A percentile compares a stretch with the other conserved stretches of the same genome.
These are phyloP conservation scores for Diplodia mutila DNA, from an alignment of 2,329 filamentous ascomycete species.

Conservation along the genomic window DNA sequence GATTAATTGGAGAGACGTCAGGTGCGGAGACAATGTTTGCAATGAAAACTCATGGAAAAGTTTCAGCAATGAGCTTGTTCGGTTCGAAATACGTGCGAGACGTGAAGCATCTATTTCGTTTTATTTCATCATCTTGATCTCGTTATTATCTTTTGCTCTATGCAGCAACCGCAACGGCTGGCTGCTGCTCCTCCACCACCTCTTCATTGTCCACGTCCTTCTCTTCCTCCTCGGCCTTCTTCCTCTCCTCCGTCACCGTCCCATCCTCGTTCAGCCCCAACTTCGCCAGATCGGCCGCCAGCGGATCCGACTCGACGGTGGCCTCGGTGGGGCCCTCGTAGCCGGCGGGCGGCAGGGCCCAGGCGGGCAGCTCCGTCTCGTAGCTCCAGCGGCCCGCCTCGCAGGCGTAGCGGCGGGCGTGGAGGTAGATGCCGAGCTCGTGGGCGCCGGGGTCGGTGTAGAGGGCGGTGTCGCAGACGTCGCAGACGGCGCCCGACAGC, in stretches of 20 bases:
- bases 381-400: conserved; percentile 84
- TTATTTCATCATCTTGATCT: neutral
- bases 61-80: neutral
- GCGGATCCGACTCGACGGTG: conserved; percentile 52
- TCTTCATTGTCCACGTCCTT: no score
- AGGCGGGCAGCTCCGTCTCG: conserved; percentile 78
- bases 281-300: conserved; percentile 49
- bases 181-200: neutral
- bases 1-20: neutral
- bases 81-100: neutral
- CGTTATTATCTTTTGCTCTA: neutral
- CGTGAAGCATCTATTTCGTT: neutral
- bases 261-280: conserved; percentile 31
- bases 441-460: conserved; percentile 92
- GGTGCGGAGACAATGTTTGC: neutral
- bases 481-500: conserved; percentile 83
- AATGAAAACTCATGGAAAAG: neutral
- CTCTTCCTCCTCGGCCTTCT: neutral
- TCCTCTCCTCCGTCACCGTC: conserved; percentile 6
- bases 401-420: conserved; percentile 88
- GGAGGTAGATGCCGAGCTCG: conserved; percentile 90
- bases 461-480: conserved; percentile 80
- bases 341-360: conserved; percentile 81
- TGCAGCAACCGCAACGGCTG: neutral
- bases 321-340: conserved; percentile 72